Evolutionary conservation across 305 asterid species (phyloP), one percentile per base, ranked within the genome.

Genomic region (Fraxinus nigra): DNA sequence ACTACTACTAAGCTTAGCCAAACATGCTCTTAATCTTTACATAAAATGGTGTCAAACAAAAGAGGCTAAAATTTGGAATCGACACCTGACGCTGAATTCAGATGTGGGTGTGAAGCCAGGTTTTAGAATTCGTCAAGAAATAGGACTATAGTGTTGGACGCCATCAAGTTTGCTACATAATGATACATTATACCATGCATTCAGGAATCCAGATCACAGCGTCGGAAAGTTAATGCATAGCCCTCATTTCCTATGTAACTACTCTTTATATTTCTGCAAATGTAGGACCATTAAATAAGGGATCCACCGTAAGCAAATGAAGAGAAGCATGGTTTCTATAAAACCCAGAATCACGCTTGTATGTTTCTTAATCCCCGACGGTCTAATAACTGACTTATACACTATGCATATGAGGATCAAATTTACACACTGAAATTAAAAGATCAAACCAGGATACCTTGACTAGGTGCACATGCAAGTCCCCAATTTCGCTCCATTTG

Each of bases 401-500:
- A 13, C 24, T 72, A 5, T 16, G 76, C 14, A 33, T 16, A 51
- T 48, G 51, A 70, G 13, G 54, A 18, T 79, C 54, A 30, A 48
- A 33, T 75, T 37, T 70, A 56, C 30, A 5, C 54, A 63, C 2
- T 30, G 81, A 79, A 38, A 35, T 28, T 20, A 56, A 79, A 54
- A 37, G 73, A 75, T 56, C 67, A 78, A 80, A 79, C 70, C 54
- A 37, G 59, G 48, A 70, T 89, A 94, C 99, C 99, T 92, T 92
- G 82, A 97, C 83, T 81, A 93, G 91, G 90, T 46, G 72, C 93
- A 95, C 84, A 87, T 91, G 98, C 85, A 97, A 84, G 84, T 87
- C 87, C n/a, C 99, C 99, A 74, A 97, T 81, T 76, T 87, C 85
- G 87, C 98, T 97, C 99, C 99, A 97, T 37, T 91, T 86, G 79